These are phyloP conservation scores for Ceratocystiopsis sp. DNA, from an alignment of 2,329 filamentous ascomycete species.

Conservation along the genomic window DNA sequence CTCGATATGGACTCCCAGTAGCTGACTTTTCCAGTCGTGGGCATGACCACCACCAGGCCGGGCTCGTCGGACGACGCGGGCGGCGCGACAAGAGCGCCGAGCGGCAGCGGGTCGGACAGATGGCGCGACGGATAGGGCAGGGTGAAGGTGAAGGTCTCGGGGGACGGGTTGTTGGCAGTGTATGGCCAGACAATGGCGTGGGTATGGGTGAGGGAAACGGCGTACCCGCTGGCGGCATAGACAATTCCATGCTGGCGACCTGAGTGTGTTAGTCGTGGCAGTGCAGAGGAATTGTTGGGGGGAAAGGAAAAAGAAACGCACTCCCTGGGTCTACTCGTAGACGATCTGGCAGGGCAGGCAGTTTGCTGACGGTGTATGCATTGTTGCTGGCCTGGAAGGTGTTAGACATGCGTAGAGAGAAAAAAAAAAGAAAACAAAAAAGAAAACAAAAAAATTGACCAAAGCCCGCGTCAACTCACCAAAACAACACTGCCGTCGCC, in stretches of 20 bases:
- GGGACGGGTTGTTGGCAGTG: slow-evolving; percentile 45
- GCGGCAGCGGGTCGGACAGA: slow-evolving; percentile 53
- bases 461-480: too few species aligned
- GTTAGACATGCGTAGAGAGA: neutral
- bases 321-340: slow-evolving; percentile 49
- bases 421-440: neutral
- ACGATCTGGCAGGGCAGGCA: slow-evolving; percentile 66
- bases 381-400: slow-evolving; percentile 55
- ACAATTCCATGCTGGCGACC: slow-evolving; percentile 49
- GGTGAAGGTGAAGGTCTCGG: slow-evolving; percentile 65
- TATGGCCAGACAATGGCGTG: slow-evolving; percentile 89
- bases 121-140: slow-evolving; percentile 57
- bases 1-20: slow-evolving; percentile 95
- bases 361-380: slow-evolving; percentile 70
- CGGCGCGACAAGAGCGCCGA: slow-evolving; percentile 68
- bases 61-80: slow-evolving; percentile 64
- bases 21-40: slow-evolving; percentile 65
- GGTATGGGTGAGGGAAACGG: slow-evolving; percentile 61
- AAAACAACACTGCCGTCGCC: slow-evolving; percentile 50
- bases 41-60: slow-evolving; percentile 73
- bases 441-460: neutral
- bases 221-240: slow-evolving; percentile 51
- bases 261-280: slow-evolving; percentile 19
- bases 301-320: slow-evolving; percentile 26
- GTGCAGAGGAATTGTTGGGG: too few species aligned